Percentiles rank a stretch among this genome's conserved stretches.
Evolutionary conservation across 2,329 filamentous ascomycete genomes (phyloP).

Genomic region (Cytospora piceicola): DNA sequence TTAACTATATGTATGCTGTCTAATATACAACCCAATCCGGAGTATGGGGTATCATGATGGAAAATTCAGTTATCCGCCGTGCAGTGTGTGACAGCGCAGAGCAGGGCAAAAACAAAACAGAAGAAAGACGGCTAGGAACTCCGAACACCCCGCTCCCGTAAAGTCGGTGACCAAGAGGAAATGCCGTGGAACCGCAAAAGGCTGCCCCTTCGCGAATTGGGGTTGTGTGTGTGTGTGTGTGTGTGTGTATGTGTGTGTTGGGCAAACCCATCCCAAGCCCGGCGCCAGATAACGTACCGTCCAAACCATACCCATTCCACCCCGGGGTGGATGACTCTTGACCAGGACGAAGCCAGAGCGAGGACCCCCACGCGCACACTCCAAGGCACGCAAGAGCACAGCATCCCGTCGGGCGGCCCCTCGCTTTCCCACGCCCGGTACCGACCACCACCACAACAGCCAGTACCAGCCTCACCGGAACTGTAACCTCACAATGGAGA

Average conservation of each 20-base stretch:
- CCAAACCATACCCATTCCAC: not conserved
- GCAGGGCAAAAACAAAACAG: constrained; percentile 5
- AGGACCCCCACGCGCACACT: not conserved
- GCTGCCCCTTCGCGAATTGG: not conserved
- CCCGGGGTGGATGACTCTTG: not conserved
- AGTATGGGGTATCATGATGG: constrained; percentile 29
- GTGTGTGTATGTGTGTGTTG: not conserved
- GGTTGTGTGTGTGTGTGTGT: not conserved
- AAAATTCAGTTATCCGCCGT: constrained; percentile 12
- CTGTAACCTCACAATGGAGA: constrained; percentile 68
- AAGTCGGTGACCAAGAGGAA: constrained; percentile 1
- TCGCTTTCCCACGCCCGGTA: not conserved
- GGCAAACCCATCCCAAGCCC: not conserved
- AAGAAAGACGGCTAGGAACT: constrained; percentile 10
- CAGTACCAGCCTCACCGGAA: constrained; percentile 48
- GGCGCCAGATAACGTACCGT: not conserved
- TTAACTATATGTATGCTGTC: not conserved
- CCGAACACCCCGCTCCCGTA: constrained; percentile 7
- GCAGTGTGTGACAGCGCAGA: constrained; percentile 14
- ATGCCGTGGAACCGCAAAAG: constrained; percentile 7
- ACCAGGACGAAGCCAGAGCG: not conserved
- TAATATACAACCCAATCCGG: constrained; percentile 14
- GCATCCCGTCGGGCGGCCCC: too few relatives aligned
- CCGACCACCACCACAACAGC: constrained; percentile 14
- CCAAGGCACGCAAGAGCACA: not conserved